These are phyloP conservation scores for Cordyceps pruinosa DNA, from an alignment of 2,329 filamentous ascomycete species.

Conservation along the genomic window DNA sequence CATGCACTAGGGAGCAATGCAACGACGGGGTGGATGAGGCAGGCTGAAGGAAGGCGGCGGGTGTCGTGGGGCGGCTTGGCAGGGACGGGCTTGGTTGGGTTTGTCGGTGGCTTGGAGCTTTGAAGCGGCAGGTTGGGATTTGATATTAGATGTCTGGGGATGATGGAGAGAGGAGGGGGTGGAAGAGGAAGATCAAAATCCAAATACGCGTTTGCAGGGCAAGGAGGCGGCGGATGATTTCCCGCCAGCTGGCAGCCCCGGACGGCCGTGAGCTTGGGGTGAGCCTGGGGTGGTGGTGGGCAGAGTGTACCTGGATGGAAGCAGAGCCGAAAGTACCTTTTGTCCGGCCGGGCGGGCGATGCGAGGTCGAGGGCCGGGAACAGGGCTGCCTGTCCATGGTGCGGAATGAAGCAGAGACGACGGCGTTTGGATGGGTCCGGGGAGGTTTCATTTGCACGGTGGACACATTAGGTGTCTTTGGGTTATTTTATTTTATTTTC, in stretches of 20 bases:
- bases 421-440: neutral
- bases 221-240: neutral
- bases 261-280: neutral
- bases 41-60: neutral
- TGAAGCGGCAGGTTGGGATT: neutral
- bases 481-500: neutral
- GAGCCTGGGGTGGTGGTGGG: no score
- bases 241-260: neutral
- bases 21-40: constrained; percentile 3
- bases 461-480: neutral
- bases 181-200: neutral
- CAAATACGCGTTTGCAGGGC: neutral
- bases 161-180: neutral
- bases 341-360: constrained; percentile 3
- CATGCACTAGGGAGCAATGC: no score
- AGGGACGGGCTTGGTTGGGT: constrained; percentile 6
- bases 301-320: neutral
- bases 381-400: no score
- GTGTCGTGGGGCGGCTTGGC: neutral
- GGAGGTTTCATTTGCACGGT: neutral
- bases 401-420: neutral
- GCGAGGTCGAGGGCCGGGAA: neutral
- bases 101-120: neutral
- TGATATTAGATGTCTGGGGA: neutral
- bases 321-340: constrained; percentile 10